Base-by-base conservation (phyloP, 164 flowering plant species). In the Magnolia changhungtana region DNA sequence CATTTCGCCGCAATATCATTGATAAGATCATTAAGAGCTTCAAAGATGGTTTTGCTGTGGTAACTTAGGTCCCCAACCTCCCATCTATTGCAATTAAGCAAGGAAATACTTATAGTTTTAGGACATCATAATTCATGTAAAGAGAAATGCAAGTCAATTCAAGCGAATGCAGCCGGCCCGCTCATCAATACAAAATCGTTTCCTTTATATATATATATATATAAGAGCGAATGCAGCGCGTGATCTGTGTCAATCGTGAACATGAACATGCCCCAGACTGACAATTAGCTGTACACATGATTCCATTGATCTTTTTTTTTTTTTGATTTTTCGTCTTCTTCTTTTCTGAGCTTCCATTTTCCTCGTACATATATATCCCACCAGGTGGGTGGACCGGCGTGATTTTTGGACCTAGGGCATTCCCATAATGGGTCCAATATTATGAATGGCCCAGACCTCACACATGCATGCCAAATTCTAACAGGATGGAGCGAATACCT, bases 41-140 rank as follows among this genome's bases (percentile, higher is more conserved):
- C 51, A 31, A 73, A 73, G 24, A 73, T 45, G 24, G 31, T 50
- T 45, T 63, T 73, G 29, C 67, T 23, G 19, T 61, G 68, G 24
- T 13, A 52, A n/a, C 16, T 4, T 13, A 73, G 67, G 14, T 67
- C 75, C 14, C 45, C 37, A 19, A 51, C 75, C 4, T 73, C 55
- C 75, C 75, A 73, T 73, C 75, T 59, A 18, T 18, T 10, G 8
- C 8, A 19, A n/a, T 6, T 13, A 50, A 50, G 8, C 58, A 70
- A n/a, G 8, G 20, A 70, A 7, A 10, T 8, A 18, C 1, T 8
- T 64, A 7, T 5, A 18, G 1, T 29, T 16, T 7, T 20, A 18
- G 8, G 49, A 24, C 31, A 69, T 1, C 7, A 69, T 11, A 14
- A 50, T 11, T 8, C 0, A 69, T 14, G 5, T 18, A 19, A 4